phyloP scores from a whole-genome alignment of 2,329 filamentous ascomycete species.

The Intubia oerlemansii region DNA sequence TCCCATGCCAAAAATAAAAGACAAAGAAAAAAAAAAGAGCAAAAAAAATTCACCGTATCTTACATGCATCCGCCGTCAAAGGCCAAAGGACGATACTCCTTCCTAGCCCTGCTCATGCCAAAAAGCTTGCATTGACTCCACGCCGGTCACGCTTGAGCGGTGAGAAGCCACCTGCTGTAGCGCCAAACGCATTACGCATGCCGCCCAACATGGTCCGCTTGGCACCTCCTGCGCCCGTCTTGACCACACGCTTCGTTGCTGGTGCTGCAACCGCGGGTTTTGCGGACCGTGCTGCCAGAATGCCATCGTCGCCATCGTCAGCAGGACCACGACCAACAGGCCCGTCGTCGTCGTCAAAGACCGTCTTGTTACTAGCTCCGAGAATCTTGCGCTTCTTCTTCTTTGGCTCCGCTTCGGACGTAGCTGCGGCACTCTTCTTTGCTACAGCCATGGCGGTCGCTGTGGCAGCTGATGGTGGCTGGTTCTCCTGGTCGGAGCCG shows the following conservation, averaged over 20 bases:
- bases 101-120: slow-evolving; percentile 13
- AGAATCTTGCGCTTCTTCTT: slow-evolving; percentile 58
- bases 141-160: slow-evolving; percentile 51
- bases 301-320: slow-evolving; percentile 11
- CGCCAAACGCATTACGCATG: slow-evolving; percentile 24
- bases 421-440: no score
- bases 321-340: no score
- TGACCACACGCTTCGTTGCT: slow-evolving; percentile 8
- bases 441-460: slow-evolving; percentile 2
- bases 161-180: slow-evolving; percentile 29
- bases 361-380: slow-evolving; percentile 35
- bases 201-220: slow-evolving; percentile 12
- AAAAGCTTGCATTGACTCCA: slow-evolving; percentile 38
- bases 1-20: no score
- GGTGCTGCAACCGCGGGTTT: slow-evolving; percentile 15
- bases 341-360: slow-evolving; percentile 54
- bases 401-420: slow-evolving; percentile 19
- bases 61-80: no score
- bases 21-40: no score
- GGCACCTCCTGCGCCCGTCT: slow-evolving; percentile 8
- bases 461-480: slow-evolving; percentile 3
- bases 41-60: no score
- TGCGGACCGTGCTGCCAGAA: slow-evolving; percentile 1
- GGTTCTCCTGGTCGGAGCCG: slow-evolving; percentile 14
- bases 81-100: no score